Conservation (phyloP, 2,329 filamentous ascomycete species). For the Ophiostoma triangulosporum region DNA sequence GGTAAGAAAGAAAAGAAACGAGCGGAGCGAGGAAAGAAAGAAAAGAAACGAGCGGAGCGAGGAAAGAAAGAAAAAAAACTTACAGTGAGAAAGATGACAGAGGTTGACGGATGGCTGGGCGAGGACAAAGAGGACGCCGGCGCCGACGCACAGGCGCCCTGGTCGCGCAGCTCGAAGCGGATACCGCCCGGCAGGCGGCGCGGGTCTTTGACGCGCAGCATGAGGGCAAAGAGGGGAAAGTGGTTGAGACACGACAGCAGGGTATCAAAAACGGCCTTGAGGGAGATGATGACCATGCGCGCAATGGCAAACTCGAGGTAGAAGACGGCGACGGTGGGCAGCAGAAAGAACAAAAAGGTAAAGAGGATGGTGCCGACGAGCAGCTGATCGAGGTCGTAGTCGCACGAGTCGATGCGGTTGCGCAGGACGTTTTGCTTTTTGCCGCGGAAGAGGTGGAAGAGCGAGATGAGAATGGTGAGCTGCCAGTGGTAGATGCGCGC, state of each 20-base stretch:
- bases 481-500: constrained; percentile 98
- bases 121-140: constrained; percentile 22
- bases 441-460: constrained; percentile 97
- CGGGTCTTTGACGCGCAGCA: constrained; percentile 91
- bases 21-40: not conserved
- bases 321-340: constrained; percentile 91
- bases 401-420: constrained; percentile 95
- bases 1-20: not conserved
- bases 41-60: not conserved
- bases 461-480: constrained; percentile 84
- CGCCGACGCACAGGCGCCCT: not conserved
- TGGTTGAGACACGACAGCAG: constrained; percentile 89
- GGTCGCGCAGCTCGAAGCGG: constrained; percentile 74
- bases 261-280: constrained; percentile 87
- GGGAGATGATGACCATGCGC: constrained; percentile 83
- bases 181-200: constrained; percentile 82
- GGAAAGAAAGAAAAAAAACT: not conserved
- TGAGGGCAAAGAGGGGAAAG: constrained; percentile 91
- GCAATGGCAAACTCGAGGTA: constrained; percentile 93
- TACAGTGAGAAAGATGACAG: constrained; percentile 66
- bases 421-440: constrained; percentile 96
- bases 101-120: constrained; percentile 45
- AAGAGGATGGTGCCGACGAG: constrained; percentile 94
- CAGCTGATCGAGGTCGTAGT: constrained; percentile 95
- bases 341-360: constrained; percentile 83